Evolutionary conservation across 306 rosid genomes (phyloP), one percentile per base, ranked within the genome.

Genomic region (Glycine soja): DNA sequence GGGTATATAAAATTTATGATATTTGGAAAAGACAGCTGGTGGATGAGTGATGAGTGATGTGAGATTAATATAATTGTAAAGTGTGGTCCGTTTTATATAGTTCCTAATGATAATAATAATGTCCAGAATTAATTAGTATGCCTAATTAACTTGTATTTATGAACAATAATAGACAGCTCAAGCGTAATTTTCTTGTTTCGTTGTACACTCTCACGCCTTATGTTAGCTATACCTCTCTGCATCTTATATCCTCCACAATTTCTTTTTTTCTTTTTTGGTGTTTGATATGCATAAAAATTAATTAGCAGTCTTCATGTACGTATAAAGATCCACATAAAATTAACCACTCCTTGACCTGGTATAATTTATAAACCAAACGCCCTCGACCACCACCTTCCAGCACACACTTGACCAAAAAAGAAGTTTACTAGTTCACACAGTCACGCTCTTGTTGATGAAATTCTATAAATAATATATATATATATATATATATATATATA

Each of bases 1-100:
- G 2, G 0, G 5, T 80, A 62, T 64, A 51, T 46, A 10, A 57
- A 15, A 24, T 40, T 66, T 57, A 24, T 46, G 15, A 56, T 63
- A 63, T 63, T 36, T 2, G 19, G 70, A 36, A 63, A 78, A 68
- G 85, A 66, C 82, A 34, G 76, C 64, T 57, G 72, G 45, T 67
- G 56, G 81, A 82, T 81, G 83, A 78, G 51, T 47, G 80, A 78
- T 81, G 83, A 77, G 58, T 48, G 83, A 68, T 68, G 76, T 40
- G 78, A 66, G 81, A 68, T 68, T 68, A 42, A 67, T 61, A 63
- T 63, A 38, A 38, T 38, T 38, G 36, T 62, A 73, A 82, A 76
- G 78, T 82, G 86, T 74, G 82, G 76, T 75, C 73, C 51, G 72
- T 54, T 81, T 76, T 70, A 53, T 53, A 56, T 24, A 24, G 59